Evolutionary conservation across 148 eudicot species (phyloP), one percentile per base, ranked within the genome.

Genomic region (Chenopodium quinoa): DNA sequence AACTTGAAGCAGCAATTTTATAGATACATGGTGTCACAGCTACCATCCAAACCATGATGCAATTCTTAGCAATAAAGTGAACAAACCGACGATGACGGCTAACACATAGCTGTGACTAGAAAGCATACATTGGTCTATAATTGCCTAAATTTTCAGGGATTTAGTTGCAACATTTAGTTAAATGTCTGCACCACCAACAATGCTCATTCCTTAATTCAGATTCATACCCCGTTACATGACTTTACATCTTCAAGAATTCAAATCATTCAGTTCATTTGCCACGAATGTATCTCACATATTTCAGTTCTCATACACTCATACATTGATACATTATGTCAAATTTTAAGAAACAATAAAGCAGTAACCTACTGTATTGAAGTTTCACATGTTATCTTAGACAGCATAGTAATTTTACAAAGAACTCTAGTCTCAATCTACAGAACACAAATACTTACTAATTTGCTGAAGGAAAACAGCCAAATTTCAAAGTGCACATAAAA

Each of bases 31-130:
- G 29, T 37, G 44, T 29, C 22, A 67, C 16, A 62, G 47, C 11
- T 29, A 73, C 62, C 70, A 63, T 72, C 7, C 73, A 58, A 12
- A 62, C 40, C 70, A 80, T 29, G 29, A 47, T 67, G 62, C 77
- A 74, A 16, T 29, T 27, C 31, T 54, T 58, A 29, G 29, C 20
- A 25, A 25, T 62, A 74, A 75, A 52, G 11, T 14, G 19, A 25
- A 25, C 76, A 74, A 75, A 75, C 22, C 27, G 19, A 13, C 1
- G 47, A 69, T 17, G 19, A 75, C 16, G 2, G 77, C 13, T 52
- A 46, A 54, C n/a, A 54, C 65, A 14, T 16, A 54, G 46, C 44
- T 27, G 4, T 46, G 62, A 25, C 46, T 75, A 29, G 11, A 40
- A 76, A 37, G 19, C 68, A 31, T 20, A 3, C n/a, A 8, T 60